Evolutionary conservation across 768 basidiomycete species (phyloP), one percentile per base, ranked within the genome.

Genomic region (Lyophyllum semitale): DNA sequence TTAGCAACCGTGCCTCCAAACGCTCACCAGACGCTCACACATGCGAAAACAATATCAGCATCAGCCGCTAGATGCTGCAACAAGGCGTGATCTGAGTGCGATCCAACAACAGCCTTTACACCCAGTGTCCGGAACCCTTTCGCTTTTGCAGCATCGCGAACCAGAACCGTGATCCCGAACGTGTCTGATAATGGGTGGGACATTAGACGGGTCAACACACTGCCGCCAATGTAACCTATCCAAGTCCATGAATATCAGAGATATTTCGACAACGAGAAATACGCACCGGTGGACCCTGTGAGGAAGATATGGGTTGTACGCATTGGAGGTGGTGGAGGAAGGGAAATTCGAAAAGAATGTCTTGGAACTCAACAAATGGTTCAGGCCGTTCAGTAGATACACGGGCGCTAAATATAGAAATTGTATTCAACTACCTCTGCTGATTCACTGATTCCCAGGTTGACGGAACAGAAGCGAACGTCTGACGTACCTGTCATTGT

Each of bases 191-290:
- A 70, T 11, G 76, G 72, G 58, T 83, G 79, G 23, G 67, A 63
- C 51, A 85, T 70, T 12, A 85, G 69, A 32, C 71, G 75, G 2
- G 71, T 55, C 4, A 85, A 72, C 25, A 84, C 80, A 1, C 79
- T 75, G 22, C 83, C 84, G 0, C 83, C 82, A 42, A 84, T 80
- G 64, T 84, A 86, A 6, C 83, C 83, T 81, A 29, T 22, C 41
- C 8, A 25, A 45, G 25, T 18, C 48, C 44, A 4, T 48, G 27
- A 57, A 46, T 27, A 25, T 3, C 6, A 17, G 47, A 25, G 18
- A 27, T 23, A 27, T 51, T 43, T 18, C 25, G 23, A n/a, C 22
- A 47, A 25, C 23, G 22, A 12, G 29, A 26, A 23, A 18, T 8
- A 50, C 68, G 50, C 41, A 75, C 80, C 80, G 23, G 81, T 82